Percentiles rank a stretch among this genome's conserved stretches.
Conservation (phyloP, 805 yeast genomes). For the Saturnispora sanitii region DNA sequence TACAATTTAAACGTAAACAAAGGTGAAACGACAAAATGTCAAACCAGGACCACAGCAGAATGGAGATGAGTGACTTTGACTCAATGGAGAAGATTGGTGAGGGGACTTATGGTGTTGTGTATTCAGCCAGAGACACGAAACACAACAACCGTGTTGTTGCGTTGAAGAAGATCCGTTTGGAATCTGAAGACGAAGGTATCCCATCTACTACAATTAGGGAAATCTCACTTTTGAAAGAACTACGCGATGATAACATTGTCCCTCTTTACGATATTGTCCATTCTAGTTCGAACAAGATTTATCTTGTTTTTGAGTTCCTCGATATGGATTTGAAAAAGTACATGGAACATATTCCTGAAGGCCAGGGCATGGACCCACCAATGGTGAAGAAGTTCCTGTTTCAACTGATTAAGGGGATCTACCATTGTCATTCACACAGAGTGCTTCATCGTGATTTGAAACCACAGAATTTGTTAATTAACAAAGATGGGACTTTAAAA, state of each 20-base stretch:
- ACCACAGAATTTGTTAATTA: conserved; percentile 90
- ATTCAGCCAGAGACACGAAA: conserved; percentile 83
- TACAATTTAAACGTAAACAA: not conserved
- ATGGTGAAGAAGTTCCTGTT: conserved; percentile 89
- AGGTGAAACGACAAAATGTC: not conserved
- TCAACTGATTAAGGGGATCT: conserved; percentile 83
- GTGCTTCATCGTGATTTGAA: conserved; percentile 92
- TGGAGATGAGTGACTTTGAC: conserved; percentile 84
- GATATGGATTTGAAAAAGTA: conserved; percentile 93
- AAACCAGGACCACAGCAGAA: conserved; percentile 28
- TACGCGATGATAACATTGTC: conserved; percentile 89
- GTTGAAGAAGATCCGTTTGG: conserved; percentile 85
- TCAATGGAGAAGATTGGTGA: conserved; percentile 95
- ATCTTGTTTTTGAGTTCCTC: conserved; percentile 85
- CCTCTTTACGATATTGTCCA: conserved; percentile 89
- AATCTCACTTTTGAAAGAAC: conserved; percentile 85
- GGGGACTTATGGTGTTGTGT: conserved; percentile 97
- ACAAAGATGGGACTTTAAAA: conserved; percentile 90
- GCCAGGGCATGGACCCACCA: conserved; percentile 80
- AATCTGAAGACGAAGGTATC: conserved; percentile 96
- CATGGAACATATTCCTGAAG: conserved; percentile 91
- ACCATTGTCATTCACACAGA: conserved; percentile 90
- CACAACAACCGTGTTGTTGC: conserved; percentile 95
- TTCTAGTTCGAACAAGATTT: conserved; percentile 84
- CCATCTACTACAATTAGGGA: conserved; percentile 98